These are phyloP conservation scores for Plasmodium reichenowi DNA, from an alignment of 169 alveolate species.

Conservation along the genomic window DNA sequence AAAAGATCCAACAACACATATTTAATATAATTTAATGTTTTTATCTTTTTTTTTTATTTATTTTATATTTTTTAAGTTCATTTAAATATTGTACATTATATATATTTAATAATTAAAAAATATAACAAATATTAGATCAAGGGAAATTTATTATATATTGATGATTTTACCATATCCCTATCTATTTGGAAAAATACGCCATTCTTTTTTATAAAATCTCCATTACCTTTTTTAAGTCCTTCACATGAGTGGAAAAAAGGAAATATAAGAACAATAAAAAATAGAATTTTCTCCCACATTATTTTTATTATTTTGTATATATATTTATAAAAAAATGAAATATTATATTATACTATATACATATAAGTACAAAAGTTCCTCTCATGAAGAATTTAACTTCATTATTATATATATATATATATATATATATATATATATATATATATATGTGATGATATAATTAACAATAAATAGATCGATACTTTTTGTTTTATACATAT, in stretches of 20 bases:
- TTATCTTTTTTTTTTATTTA: too few species aligned
- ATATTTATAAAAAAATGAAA: neutral
- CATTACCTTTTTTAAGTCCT: constrained; percentile 5
- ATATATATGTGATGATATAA: too few species aligned
- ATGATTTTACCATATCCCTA: constrained; percentile 66
- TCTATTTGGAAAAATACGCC: constrained; percentile 52
- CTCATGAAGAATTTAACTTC: constrained; percentile 37
- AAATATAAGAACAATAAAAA: constrained; percentile 25
- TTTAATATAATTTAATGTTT: too few species aligned
- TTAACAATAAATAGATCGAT: too few species aligned
- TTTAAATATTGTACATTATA: neutral
- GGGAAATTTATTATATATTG: neutral
- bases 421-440: too few species aligned
- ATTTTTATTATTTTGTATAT: constrained; percentile 6
- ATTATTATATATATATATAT: neutral
- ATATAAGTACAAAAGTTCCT: neutral
- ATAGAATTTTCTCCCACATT: constrained; percentile 24
- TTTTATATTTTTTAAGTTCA: neutral
- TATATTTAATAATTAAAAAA: neutral
- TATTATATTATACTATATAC: neutral
- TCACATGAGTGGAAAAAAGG: constrained; percentile 19
- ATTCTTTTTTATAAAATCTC: constrained; percentile 6
- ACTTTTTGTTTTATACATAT: too few species aligned
- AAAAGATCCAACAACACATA: neutral
- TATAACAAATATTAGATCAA: constrained; percentile 3